phyloP scores from a whole-genome alignment of 768 basidiomycete species.

The Macrolepiota dolichaula region DNA sequence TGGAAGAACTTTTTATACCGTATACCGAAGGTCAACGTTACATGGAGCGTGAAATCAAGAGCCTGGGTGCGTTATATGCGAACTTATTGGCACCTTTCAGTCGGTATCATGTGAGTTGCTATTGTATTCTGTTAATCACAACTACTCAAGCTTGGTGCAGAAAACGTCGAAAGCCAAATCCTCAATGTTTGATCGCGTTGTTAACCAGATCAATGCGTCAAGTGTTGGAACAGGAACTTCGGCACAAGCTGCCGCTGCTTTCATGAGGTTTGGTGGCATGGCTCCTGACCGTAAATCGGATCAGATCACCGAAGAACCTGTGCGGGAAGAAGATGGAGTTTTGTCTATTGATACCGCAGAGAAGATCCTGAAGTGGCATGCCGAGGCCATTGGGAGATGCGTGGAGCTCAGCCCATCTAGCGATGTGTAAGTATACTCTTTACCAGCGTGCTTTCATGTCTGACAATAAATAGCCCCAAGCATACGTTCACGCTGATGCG shows the following conservation, averaged over 20 bases:
- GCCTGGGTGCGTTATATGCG: constrained; percentile 75
- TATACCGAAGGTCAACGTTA: constrained; percentile 92
- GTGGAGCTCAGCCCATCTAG: constrained; percentile 80
- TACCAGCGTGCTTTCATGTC: neutral
- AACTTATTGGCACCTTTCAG: constrained; percentile 71
- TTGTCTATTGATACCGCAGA: constrained; percentile 77
- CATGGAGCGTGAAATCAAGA: constrained; percentile 87
- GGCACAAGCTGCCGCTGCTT: constrained; percentile 81
- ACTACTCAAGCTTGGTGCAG: constrained; percentile 34
- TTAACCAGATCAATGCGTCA: constrained; percentile 81
- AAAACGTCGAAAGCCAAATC: constrained; percentile 66
- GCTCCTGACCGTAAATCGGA: constrained; percentile 49
- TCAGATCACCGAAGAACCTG: constrained; percentile 60
- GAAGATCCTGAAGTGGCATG: constrained; percentile 95
- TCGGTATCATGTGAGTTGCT: constrained; percentile 76
- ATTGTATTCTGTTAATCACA: neutral
- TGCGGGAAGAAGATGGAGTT: constrained; percentile 79
- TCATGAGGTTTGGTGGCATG: constrained; percentile 89
- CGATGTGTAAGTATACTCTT: constrained; percentile 68
- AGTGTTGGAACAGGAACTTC: constrained; percentile 66
- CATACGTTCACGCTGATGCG: constrained; percentile 81
- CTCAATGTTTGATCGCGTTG: constrained; percentile 87
- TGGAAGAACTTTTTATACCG: constrained; percentile 95
- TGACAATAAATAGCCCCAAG: constrained; percentile 62
- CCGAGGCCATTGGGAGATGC: constrained; percentile 92